Percentiles rank a stretch among this genome's conserved stretches.
phyloP scores from a whole-genome alignment of 495 filamentous ascomycete species.

The Astrothelium macrocarpum region DNA sequence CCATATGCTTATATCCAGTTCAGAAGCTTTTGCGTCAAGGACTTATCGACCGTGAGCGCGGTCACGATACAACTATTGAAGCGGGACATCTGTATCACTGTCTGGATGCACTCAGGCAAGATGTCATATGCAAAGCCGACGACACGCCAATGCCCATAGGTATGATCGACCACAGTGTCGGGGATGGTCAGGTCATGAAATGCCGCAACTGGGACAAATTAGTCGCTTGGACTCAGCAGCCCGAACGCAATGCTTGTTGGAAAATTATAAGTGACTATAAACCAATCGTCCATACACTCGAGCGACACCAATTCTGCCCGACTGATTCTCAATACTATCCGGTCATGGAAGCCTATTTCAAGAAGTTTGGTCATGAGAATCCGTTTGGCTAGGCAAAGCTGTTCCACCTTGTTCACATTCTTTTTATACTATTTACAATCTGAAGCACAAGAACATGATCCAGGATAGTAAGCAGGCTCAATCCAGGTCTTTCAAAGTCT shows the following conservation, averaged over 20 bases:
- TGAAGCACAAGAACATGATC: too few species aligned
- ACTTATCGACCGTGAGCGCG: neutral
- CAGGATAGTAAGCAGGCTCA: too few species aligned
- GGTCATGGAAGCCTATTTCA: slow-evolving; percentile 15
- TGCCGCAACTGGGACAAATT: slow-evolving; percentile 18
- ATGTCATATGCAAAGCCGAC: slow-evolving; percentile 18
- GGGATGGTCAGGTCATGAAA: slow-evolving; percentile 12
- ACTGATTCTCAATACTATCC: slow-evolving; percentile 9
- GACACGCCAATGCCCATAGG: slow-evolving; percentile 18
- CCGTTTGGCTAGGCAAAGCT: neutral
- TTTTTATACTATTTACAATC: neutral
- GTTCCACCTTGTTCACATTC: neutral
- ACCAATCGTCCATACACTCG: slow-evolving; percentile 12
- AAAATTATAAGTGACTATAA: slow-evolving; percentile 15
- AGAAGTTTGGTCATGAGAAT: slow-evolving; percentile 17
- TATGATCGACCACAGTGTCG: neutral
- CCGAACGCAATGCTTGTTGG: slow-evolving; percentile 16
- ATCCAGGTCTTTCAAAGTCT: too few species aligned
- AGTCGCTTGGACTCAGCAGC: slow-evolving; percentile 9
- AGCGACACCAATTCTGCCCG: slow-evolving; percentile 16
- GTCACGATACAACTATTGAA: neutral
- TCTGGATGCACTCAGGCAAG: slow-evolving; percentile 16
- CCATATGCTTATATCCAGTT: neutral
- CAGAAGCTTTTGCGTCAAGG: neutral
- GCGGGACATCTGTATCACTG: slow-evolving; percentile 16